Base-by-base conservation (phyloP, 2,329 filamentous ascomycete species). In the Periconia digitata region DNA sequence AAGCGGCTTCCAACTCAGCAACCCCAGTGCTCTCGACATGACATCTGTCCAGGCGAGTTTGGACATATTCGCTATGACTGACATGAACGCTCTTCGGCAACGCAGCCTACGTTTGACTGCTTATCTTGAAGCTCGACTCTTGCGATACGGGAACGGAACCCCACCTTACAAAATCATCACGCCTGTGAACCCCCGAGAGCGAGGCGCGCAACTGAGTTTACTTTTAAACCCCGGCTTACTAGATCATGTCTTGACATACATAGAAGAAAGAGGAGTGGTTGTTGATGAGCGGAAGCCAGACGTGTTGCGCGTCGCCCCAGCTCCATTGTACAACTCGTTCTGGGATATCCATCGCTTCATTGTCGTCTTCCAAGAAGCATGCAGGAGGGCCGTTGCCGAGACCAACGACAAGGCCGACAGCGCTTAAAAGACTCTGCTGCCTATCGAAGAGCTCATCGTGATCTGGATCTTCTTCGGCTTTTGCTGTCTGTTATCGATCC, bases 211-310 rank as follows among this genome's bases (percentile, higher is more conserved):
- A 71, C 72, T 96, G 27, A 94, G 89, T 63, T 72, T 96, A 8
- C 70, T 86, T 43, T 75, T 95, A 16, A 73, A 79, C 16, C 78
- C 82, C 1, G 89, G 87, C 0, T 63, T 94, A 43, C 72, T 95
- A 46, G 89, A 92, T n/a, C 66, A 66, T 6, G 83, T 95, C 2
- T 79, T 84, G 50, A 74, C 76, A 37, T 78, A 78, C 22, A 69
- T 96, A 22, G 83, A 89, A 58, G 78, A 82, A 12, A 79, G 82
- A 1, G 88, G 86, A 1, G 84, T 94, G 2, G 81, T 95, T 1
- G 84, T 89, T 32, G 91, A 96, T 66, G 88, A 94, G 78, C 78
- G 91, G 50, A 89, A 89, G 69, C 91, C 92, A 1, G 85, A 92
- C 65, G 91, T 96, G 15, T 85, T 96, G 43, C 78, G 91, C 1